Base-by-base conservation (phyloP, 2,329 filamentous ascomycete species). In the Verticillium zaregamsianum region DNA sequence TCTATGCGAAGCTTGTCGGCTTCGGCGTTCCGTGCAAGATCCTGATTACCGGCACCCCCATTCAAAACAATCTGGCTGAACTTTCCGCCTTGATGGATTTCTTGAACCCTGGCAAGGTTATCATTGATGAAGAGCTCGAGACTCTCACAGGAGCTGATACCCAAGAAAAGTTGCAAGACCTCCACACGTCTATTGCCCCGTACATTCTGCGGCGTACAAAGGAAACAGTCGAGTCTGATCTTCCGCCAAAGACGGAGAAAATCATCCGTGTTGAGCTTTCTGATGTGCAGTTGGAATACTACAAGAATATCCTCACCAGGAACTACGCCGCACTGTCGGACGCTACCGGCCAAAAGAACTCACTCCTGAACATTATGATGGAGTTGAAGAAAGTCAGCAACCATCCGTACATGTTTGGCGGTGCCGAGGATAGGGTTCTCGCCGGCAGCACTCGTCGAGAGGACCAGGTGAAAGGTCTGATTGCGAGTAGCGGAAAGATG, bases 341-440 rank as follows among this genome's bases (percentile, higher is more conserved):
- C 71, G 94, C 93, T 55, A 89, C 90, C 55, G 95, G 94, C 6
- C 92, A 96, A 74, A 98, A 97, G 76, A 94, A 96, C 67, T 98
- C 94, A 0, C 79, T 99, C 15, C 80, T 99, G 66, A 99, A 99
- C 76, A 95, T 99, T 73, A 97, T 99, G 87, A 99, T 99, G 95
- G 95, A 99, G 75, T 77, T 99, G 70, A 99, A 99, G 81, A 99
- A 99, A 77, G 93, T 95, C 73, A 98, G 94, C 78, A 99, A 99
- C 71, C 95, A 99, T 72, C 94, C 95, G 1, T 96, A 97, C 78
- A 96, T 99, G 89, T 98, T 99, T 69, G 90, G 91, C 2, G 93
- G 93, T 65, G 94, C 93, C 2, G 95, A 99, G 73, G 91, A 96
- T 62, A 91, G 90, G 67, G 91, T 98, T 14, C 77, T 98, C 58